Evolutionary conservation across 139 green algal genomes (phyloP).

Genomic region (Zygnema cylindricum): DNA sequence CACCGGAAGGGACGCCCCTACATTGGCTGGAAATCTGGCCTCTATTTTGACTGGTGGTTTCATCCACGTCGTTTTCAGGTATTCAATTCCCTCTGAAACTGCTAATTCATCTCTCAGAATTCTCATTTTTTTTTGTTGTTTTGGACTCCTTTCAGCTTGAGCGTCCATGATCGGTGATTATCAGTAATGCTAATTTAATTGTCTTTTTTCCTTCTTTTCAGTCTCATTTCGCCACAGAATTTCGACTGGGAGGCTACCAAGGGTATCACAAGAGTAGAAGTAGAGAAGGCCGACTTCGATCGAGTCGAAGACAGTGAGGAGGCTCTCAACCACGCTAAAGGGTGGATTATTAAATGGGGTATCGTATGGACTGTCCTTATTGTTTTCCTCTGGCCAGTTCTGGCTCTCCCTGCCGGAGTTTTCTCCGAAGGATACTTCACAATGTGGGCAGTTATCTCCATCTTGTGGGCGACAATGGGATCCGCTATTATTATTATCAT

Average conservation of each 20-base stretch:
- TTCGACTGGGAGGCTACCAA: conserved; percentile 15
- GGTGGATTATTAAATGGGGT: conserved; percentile 64
- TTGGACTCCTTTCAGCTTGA: no score
- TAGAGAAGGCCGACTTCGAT: conserved; percentile 14
- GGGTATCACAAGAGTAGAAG: conserved; percentile 22
- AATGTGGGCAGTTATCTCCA: conserved; percentile 75
- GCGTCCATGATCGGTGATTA: no score
- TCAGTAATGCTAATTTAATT: no score
- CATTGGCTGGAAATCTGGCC: conserved; percentile 55
- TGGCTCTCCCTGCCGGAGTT: conserved; percentile 74
- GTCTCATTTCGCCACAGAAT: conserved; percentile 26
- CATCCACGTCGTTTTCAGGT: conserved; percentile 30
- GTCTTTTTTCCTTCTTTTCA: neutral
- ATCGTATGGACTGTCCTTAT: conserved; percentile 70
- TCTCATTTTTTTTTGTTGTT: no score
- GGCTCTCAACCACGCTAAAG: conserved; percentile 46
- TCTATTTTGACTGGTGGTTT: conserved; percentile 43
- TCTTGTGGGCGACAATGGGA: conserved; percentile 75
- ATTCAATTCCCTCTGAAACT: no score
- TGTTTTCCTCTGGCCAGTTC: conserved; percentile 74
- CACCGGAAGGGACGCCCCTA: conserved; percentile 40
- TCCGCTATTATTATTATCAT: conserved; percentile 71
- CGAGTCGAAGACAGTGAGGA: conserved; percentile 49
- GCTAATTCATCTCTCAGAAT: no score
- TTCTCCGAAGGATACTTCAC: conserved; percentile 79